Evolutionary conservation across 2,329 filamentous ascomycete species (phyloP).

Genomic region (Aspergillus novofumigatus): DNA sequence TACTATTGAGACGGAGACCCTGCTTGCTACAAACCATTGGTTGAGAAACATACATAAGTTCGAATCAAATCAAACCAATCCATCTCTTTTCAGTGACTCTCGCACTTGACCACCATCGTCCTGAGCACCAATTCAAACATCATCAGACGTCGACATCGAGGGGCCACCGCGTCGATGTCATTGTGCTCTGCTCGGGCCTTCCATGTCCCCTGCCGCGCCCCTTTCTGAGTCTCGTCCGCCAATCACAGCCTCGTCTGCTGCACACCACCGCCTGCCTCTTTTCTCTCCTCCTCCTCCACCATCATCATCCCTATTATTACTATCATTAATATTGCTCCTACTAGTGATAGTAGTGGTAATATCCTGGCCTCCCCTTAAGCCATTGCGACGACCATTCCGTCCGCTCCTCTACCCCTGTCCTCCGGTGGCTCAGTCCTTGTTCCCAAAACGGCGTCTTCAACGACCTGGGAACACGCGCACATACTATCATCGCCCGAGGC

Average conservation of each 20-base stretch:
- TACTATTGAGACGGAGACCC: neutral
- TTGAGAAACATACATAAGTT: neutral
- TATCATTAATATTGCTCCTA: neutral
- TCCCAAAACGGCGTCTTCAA: conserved; percentile 26
- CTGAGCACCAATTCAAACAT: neutral
- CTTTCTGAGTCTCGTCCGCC: conserved; percentile 19
- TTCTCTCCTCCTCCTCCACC: conserved; percentile 1
- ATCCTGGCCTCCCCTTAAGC: neutral
- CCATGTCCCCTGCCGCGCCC: conserved; percentile 18
- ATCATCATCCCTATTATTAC: conserved; percentile 3
- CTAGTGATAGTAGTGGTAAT: neutral
- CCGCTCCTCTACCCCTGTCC: conserved; percentile 5
- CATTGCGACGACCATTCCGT: conserved; percentile 10
- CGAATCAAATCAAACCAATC: neutral
- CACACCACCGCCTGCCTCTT: conserved; percentile 5
- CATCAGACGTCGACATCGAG: neutral
- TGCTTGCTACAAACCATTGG: neutral
- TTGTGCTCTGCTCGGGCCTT: conserved; percentile 11
- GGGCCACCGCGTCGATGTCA: neutral
- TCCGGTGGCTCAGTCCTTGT: conserved; percentile 6
- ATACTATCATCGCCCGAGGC: conserved; percentile 37
- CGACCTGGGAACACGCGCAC: conserved; percentile 13
- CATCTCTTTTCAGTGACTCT: no score
- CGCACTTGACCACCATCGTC: no score
- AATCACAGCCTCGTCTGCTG: conserved; percentile 13